Conservation (phyloP, 2,329 filamentous ascomycete species). For the Sordariomycetes sp. region DNA sequence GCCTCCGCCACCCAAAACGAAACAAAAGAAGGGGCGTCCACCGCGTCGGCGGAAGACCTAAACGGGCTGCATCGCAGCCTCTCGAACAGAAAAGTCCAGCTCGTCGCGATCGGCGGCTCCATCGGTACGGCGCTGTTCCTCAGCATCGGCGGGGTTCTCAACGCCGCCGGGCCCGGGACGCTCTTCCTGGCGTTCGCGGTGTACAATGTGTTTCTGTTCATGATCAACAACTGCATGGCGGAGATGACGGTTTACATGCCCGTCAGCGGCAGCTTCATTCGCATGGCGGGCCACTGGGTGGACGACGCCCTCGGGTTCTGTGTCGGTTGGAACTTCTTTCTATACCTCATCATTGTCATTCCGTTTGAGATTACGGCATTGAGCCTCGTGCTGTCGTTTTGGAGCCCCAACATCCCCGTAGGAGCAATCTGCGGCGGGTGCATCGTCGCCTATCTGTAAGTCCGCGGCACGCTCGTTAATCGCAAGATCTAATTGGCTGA, state of each 20-base stretch:
- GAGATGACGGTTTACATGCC: constrained; percentile 53
- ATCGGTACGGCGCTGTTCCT: constrained; percentile 47
- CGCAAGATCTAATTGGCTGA: neutral
- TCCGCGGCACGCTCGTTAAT: neutral
- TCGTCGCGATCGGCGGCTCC: constrained; percentile 44
- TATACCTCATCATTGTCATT: constrained; percentile 26
- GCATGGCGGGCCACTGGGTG: constrained; percentile 50
- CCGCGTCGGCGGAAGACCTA: no score
- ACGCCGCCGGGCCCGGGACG: constrained; percentile 27
- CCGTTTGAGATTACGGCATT: constrained; percentile 28
- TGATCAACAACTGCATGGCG: constrained; percentile 52
- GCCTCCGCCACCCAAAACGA: no score
- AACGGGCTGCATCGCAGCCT: constrained; percentile 38
- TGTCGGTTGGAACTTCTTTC: constrained; percentile 28
- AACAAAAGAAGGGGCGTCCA: no score
- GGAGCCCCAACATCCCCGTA: constrained; percentile 42
- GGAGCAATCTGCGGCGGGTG: constrained; percentile 52
- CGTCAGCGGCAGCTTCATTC: constrained; percentile 48
- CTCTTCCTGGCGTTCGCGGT: constrained; percentile 45
- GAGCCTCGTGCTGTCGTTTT: constrained; percentile 26
- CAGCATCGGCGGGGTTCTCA: constrained; percentile 43
- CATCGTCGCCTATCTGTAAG: neutral
- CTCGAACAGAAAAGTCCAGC: constrained; percentile 40
- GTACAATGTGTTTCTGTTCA: constrained; percentile 28
- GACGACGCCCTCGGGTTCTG: constrained; percentile 49